Percentiles rank a stretch among this genome's conserved stretches.
Conservation (phyloP, 805 yeast genomes). For the Schizosaccharomyces cryophilus region DNA sequence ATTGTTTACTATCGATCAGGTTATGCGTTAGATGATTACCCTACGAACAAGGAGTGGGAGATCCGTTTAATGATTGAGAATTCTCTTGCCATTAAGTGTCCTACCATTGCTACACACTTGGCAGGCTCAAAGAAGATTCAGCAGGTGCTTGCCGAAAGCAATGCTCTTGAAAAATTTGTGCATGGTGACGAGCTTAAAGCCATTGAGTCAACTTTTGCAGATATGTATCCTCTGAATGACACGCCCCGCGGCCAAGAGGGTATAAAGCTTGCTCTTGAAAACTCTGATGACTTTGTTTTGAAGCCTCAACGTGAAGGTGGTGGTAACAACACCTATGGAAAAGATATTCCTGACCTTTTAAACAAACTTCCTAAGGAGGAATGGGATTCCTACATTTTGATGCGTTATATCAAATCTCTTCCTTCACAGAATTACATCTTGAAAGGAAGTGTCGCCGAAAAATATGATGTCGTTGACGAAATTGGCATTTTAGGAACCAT, state of each 20-base stretch:
- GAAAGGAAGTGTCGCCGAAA: constrained; percentile 33
- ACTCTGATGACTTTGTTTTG: constrained; percentile 51
- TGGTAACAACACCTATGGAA: constrained; percentile 78
- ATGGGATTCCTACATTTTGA: constrained; percentile 78
- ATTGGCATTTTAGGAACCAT: constrained; percentile 75
- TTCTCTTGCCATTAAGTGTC: constrained; percentile 69
- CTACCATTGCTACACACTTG: constrained; percentile 66
- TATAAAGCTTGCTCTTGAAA: constrained; percentile 6
- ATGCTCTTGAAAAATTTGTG: constrained; percentile 24
- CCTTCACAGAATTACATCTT: constrained; percentile 42
- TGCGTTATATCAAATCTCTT: constrained; percentile 79
- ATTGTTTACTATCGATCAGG: constrained; percentile 82
- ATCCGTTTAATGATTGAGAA: constrained; percentile 50
- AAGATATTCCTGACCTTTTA: constrained; percentile 58
- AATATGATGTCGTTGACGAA: constrained; percentile 69
- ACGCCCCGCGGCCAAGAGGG: constrained; percentile 14
- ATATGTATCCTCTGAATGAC: constrained; percentile 66
- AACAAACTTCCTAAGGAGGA: constrained; percentile 32
- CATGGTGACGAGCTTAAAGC: constrained; percentile 7
- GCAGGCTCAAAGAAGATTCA: constrained; percentile 88
- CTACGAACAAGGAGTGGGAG: constrained; percentile 43
- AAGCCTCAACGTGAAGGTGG: constrained; percentile 99
- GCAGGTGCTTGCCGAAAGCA: constrained; percentile 47
- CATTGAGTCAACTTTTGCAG: constrained; percentile 38
- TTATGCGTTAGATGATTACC: constrained; percentile 64